phyloP scores from a whole-genome alignment of 2,329 filamentous ascomycete species.

The Thelonectria discophora region DNA sequence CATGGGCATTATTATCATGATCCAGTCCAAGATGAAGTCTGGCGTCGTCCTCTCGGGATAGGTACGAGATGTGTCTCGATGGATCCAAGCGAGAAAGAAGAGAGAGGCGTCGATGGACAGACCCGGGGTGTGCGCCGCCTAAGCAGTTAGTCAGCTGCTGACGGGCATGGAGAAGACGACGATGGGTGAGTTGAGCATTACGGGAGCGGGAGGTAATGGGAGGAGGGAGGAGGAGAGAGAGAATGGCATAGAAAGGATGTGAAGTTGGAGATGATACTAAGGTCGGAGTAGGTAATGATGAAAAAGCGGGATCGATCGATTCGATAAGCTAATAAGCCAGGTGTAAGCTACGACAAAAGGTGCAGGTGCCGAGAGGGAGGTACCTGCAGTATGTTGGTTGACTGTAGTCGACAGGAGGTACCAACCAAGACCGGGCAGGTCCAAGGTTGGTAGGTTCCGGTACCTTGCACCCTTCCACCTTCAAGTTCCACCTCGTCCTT shows the following conservation, averaged over 20 bases:
- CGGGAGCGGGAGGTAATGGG: conserved; percentile 10
- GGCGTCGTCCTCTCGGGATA: not conserved
- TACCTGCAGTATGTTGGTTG: too few species aligned
- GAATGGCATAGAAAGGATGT: conserved; percentile 22
- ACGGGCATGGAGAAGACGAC: conserved; percentile 31
- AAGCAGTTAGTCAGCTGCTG: conserved; percentile 40
- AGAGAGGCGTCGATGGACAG: not conserved
- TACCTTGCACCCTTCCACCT: too few species aligned
- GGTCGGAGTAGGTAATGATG: conserved; percentile 8
- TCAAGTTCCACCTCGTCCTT: too few species aligned
- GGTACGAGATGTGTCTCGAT: conserved; percentile 1
- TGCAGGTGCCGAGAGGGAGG: too few species aligned
- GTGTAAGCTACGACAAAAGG: not conserved
- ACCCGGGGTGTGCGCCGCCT: conserved; percentile 27
- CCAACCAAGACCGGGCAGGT: too few species aligned
- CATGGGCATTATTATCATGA: conserved; percentile 9
- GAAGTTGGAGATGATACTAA: conserved; percentile 9
- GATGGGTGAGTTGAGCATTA: conserved; percentile 33
- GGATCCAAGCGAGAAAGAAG: conserved; percentile 1
- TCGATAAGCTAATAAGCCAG: conserved; percentile 13
- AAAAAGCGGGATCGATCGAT: conserved; percentile 17
- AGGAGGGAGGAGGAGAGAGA: conserved; percentile 18
- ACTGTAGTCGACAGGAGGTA: too few species aligned
- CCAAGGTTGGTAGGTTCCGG: too few species aligned
- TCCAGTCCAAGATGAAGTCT: not conserved